A percentile compares a stretch with the other conserved stretches of the same genome.
Evolutionary conservation across 768 basidiomycete species (phyloP).

Genomic region (Erythrobasidium yunnanense): DNA sequence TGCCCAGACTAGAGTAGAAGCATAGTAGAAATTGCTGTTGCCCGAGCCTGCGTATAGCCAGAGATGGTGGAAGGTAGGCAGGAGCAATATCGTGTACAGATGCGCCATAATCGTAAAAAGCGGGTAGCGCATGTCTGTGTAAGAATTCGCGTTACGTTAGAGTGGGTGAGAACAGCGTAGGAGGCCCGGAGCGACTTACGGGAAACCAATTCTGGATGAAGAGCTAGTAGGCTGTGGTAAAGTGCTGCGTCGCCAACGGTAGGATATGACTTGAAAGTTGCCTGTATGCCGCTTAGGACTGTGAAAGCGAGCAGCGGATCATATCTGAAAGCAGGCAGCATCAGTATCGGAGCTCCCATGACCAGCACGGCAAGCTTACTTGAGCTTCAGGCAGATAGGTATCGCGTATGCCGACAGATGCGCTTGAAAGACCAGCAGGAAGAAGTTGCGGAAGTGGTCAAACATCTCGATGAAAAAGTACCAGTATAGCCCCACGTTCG

Average conservation of each 20-base stretch:
- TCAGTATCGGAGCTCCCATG: background rate
- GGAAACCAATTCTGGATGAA: conserved; percentile 74
- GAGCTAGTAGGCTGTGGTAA: conserved; percentile 63
- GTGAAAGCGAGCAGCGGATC: conserved; percentile 73
- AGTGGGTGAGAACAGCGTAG: background rate
- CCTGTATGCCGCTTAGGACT: conserved; percentile 62
- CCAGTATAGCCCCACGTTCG: conserved; percentile 94
- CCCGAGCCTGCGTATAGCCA: conserved; percentile 88
- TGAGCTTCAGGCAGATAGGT: conserved; percentile 82
- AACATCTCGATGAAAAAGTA: conserved; percentile 99
- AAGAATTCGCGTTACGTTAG: background rate
- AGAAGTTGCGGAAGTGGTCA: conserved; percentile 91
- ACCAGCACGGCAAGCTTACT: conserved; percentile 46
- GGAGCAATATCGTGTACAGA: conserved; percentile 71
- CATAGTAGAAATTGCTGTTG: conserved; percentile 98
- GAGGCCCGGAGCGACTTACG: conserved; percentile 49
- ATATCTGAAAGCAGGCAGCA: conserved; percentile 47
- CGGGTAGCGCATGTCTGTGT: conserved; percentile 54
- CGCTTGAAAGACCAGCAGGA: conserved; percentile 81
- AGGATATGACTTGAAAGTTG: conserved; percentile 82
- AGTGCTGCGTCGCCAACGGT: conserved; percentile 79
- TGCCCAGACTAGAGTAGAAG: conserved; percentile 84
- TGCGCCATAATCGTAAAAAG: conserved; percentile 24
- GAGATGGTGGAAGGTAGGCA: conserved; percentile 80
- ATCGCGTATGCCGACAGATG: conserved; percentile 72